phyloP scores from a whole-genome alignment of 1,139 yeast species.

The Debaryomyces coudertii region DNA sequence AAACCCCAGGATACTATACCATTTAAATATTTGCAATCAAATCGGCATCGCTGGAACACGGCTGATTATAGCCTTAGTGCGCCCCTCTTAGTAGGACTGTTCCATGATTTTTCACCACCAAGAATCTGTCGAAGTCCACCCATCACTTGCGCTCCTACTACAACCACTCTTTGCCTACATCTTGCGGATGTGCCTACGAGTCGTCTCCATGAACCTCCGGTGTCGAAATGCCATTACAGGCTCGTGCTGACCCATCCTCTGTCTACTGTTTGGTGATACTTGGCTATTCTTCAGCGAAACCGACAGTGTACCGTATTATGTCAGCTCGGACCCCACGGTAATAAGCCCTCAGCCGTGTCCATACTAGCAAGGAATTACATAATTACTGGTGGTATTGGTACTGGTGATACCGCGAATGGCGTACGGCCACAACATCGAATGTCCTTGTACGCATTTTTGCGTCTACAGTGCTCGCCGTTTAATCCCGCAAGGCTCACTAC shows the following conservation, averaged over 20 bases:
- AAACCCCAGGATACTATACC: slow-evolving; percentile 4
- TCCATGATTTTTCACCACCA: not conserved
- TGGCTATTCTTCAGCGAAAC: not conserved
- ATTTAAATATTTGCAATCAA: slow-evolving; percentile 9
- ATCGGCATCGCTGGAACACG: slow-evolving; percentile 8
- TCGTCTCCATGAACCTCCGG: not conserved
- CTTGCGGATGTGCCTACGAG: not conserved
- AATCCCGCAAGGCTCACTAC: not conserved
- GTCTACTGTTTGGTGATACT: not conserved
- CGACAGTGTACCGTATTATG: slow-evolving; percentile 2
- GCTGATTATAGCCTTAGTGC: slow-evolving; percentile 8
- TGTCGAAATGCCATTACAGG: not conserved
- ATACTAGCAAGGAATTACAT: not conserved
- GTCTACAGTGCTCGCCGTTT: not conserved
- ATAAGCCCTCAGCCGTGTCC: slow-evolving; percentile 5
- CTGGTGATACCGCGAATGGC: slow-evolving; percentile 6
- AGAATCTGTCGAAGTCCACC: not conserved
- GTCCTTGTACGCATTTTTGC: not conserved
- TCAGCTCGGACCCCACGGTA: slow-evolving; percentile 11
- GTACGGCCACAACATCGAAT: slow-evolving; percentile 4
- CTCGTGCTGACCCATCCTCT: not conserved
- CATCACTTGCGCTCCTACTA: not conserved
- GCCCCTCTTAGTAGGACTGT: slow-evolving; percentile 5
- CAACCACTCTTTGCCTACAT: not conserved
- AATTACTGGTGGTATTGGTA: not conserved